These are phyloP conservation scores for Cucurbitaria berberidis DNA, from an alignment of 2,329 filamentous ascomycete species.

Conservation along the genomic window DNA sequence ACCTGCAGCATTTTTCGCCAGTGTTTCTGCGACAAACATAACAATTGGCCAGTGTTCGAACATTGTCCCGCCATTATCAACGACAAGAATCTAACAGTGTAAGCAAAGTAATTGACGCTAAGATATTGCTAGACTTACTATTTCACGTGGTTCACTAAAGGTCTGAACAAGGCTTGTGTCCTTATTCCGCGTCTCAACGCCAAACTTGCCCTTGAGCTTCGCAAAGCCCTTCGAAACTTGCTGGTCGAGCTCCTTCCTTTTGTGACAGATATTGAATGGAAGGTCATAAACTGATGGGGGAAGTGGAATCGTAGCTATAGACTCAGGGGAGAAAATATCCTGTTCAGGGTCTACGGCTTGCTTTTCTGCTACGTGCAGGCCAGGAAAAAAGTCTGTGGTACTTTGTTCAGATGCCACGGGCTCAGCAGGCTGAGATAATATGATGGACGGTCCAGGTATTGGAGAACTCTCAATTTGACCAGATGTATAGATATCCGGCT, in stretches of 20 bases:
- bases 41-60: conserved; percentile 15
- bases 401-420: no score
- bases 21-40: conserved; percentile 20
- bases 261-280: not conserved
- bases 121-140: not conserved
- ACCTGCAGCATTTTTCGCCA: conserved; percentile 18
- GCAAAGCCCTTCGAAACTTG: conserved; percentile 2
- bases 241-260: not conserved
- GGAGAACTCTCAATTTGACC: no score
- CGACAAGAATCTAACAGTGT: conserved; percentile 13
- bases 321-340: not conserved
- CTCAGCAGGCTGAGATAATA: no score
- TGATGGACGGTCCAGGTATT: no score
- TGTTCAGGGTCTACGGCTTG: not conserved
- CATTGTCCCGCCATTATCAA: conserved; percentile 23
- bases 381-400: no score
- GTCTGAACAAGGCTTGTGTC: not conserved
- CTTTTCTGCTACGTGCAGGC: not conserved
- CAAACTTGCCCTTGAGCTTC: not conserved
- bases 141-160: not conserved
- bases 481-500: no score
- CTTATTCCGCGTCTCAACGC: not conserved
- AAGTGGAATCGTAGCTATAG: not conserved
- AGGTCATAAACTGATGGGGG: not conserved
- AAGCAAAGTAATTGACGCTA: not conserved